phyloP scores from a whole-genome alignment of 208 protist species.

The Leishmania tarentolae region DNA sequence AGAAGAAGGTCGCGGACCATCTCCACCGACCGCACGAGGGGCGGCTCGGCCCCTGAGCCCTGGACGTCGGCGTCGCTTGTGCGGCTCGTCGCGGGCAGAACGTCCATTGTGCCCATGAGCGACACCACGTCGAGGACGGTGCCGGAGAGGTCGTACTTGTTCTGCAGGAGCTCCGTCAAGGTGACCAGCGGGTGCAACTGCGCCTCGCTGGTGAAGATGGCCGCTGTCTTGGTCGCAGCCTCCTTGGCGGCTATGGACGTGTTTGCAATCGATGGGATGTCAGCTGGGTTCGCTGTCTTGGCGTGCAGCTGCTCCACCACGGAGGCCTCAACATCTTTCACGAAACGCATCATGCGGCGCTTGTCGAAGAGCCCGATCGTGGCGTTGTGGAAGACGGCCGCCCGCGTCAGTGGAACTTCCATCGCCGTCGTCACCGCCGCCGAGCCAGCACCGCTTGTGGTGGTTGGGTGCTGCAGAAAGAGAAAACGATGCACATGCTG shows the following conservation, averaged over 20 bases:
- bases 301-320: slow-evolving; percentile 85
- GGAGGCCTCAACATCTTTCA: slow-evolving; percentile 76
- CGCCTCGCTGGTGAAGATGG: slow-evolving; percentile 16
- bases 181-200: slow-evolving; percentile 30
- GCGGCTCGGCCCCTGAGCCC: background rate
- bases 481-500: slow-evolving; percentile 53
- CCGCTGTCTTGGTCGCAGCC: slow-evolving; percentile 24
- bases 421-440: slow-evolving; percentile 19
- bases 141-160: slow-evolving; percentile 50
- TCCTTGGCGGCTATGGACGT: slow-evolving; percentile 27
- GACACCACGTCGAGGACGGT: slow-evolving; percentile 62
- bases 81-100: slow-evolving; percentile 3
- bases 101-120: slow-evolving; percentile 64
- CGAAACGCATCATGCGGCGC: slow-evolving; percentile 91
- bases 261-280: slow-evolving; percentile 39
- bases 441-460: background rate
- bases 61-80: background rate
- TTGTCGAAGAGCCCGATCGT: slow-evolving; percentile 85
- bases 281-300: slow-evolving; percentile 44
- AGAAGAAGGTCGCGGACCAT: slow-evolving; percentile 65
- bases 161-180: slow-evolving; percentile 45
- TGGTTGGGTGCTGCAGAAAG: slow-evolving; percentile 36
- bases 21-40: slow-evolving; percentile 44
- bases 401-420: slow-evolving; percentile 80
- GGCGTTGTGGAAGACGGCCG: slow-evolving; percentile 73